Evolutionary conservation across 768 basidiomycete genomes (phyloP), one percentile per base, ranked within the genome.

Genomic region (Kwoniella sp.): DNA sequence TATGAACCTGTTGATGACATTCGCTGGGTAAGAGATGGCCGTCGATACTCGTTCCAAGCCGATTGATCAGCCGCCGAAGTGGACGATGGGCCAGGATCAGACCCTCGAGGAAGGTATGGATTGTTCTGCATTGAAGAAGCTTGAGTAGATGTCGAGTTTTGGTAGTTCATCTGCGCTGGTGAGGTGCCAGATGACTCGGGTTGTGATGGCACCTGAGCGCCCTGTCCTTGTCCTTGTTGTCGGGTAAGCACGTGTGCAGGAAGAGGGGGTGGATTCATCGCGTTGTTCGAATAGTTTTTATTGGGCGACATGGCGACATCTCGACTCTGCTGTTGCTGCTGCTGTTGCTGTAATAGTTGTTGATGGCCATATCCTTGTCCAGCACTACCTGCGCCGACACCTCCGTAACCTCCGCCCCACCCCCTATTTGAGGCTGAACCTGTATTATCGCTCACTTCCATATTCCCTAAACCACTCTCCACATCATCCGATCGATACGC

Each of bases 401-500:
- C 4, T 22, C 48, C 48, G 17, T 49, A 49, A 9, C 22, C 48
- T 9, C n/a, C n/a, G n/a, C 22, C 48, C 48, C 48, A 49, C 3
- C n/a, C 48, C 57, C 54, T 62, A 37, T 13, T 27, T 51, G 22
- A 48, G 17, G 40, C 55, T 13, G 25, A 46, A 19, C 10, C 36
- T 30, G 52, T 15, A 4, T 49, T 49, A 36, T 61, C 65, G 21
- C 65, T 52, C 60, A 72, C 68, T 24, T 77, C 73, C 73, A 75
- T 72, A 47, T 70, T 65, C 1, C 74, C 76, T 33, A 79, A 49
- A 0, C 78, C 78, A 47, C 68, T 68, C 57, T 79, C 78, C 12
- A 79, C 76, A 40, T 79, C 78, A 48, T 77, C 78, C 21, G 73
- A 69, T n/a, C 67, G 58, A 63, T 77, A 74, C 2, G 71, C 65